phyloP scores from a whole-genome alignment of 345 rosid genomes.

The Aurinia saxatilis region DNA sequence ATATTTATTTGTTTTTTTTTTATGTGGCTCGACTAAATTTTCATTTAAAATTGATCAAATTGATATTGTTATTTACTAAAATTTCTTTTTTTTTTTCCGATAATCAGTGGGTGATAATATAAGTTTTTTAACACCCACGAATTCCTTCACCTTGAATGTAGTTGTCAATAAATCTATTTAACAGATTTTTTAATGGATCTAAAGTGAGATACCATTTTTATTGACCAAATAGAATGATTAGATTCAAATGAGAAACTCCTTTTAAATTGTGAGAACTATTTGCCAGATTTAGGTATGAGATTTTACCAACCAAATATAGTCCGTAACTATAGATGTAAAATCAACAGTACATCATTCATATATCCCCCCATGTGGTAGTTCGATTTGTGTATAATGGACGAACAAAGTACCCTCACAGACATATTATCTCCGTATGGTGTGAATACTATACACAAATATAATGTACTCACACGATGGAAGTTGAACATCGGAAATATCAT shows the following conservation, averaged over 20 bases:
- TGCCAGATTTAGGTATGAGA: background rate
- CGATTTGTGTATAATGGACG: constrained; percentile 15
- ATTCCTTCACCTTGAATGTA: no score
- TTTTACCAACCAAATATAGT: background rate
- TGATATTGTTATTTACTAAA: no score
- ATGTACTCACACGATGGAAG: background rate
- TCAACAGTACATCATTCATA: background rate
- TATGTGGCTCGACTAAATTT: background rate
- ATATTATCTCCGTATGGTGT: background rate
- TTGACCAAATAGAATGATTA: no score
- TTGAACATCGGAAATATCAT: background rate
- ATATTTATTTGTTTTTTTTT: background rate
- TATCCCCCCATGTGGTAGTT: constrained; percentile 13
- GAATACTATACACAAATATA: background rate
- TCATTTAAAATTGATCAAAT: background rate
- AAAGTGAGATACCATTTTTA: no score
- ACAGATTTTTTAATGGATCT: no score
- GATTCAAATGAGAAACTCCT: no score
- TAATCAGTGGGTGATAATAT: no score
- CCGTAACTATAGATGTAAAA: background rate
- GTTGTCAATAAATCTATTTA: no score
- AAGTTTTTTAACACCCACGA: no score
- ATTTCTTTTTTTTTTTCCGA: no score
- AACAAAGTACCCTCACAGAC: constrained; percentile 13
- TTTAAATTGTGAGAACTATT: no score